A percentile compares a stretch with the other conserved stretches of the same genome.
phyloP scores from a whole-genome alignment of 73 alveolate species.

The Paramecium bursaria region DNA sequence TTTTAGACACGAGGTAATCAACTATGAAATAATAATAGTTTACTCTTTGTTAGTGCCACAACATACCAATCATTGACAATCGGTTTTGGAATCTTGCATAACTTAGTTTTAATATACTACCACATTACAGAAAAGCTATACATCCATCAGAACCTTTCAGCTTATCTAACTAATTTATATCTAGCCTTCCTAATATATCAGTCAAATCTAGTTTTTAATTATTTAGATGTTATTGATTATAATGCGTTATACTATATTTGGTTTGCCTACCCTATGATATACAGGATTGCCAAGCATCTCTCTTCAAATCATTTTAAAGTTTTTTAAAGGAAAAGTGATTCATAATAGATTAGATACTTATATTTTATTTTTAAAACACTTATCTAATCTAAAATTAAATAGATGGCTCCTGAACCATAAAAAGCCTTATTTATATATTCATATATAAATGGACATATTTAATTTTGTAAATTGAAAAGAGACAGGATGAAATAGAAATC shows the following conservation, averaged over 20 bases:
- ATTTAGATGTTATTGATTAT: too few relatives aligned
- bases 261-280: neutral
- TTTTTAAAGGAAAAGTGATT: neutral
- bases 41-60: neutral
- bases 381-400: neutral
- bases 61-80: neutral
- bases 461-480: conserved; percentile 11
- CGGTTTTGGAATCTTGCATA: conserved; percentile 2
- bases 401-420: conserved; percentile 1
- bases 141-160: too few relatives aligned
- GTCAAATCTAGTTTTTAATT: too few relatives aligned
- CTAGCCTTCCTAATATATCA: too few relatives aligned
- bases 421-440: conserved; percentile 27
- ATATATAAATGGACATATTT: conserved; percentile 6
- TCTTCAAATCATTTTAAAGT: neutral
- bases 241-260: too few relatives aligned
- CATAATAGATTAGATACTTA: conserved; percentile 1
- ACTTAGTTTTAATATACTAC: conserved; percentile 5
- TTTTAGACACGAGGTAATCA: neutral
- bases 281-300: neutral
- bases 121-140: too few relatives aligned
- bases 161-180: too few relatives aligned
- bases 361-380: conserved; percentile 16
- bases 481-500: conserved; percentile 4
- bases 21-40: conserved; percentile 13